Evolutionary conservation across 2,329 filamentous ascomycete species (phyloP).

Genomic region (Aaosphaeria arxii): DNA sequence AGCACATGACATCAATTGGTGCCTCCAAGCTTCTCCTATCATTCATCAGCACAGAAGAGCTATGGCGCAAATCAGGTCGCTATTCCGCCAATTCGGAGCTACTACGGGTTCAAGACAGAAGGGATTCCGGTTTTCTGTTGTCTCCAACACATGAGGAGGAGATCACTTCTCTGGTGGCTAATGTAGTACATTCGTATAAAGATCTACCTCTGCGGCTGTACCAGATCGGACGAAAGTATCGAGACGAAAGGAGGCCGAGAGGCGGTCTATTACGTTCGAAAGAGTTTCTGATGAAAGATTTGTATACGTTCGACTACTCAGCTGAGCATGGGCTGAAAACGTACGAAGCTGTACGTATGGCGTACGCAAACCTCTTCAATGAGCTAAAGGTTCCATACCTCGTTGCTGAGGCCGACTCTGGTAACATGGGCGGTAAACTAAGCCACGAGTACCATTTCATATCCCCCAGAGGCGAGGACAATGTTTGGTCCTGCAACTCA

Average conservation of each 20-base stretch:
- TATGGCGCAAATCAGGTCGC: slow-evolving; percentile 84
- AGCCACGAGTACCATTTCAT: slow-evolving; percentile 95
- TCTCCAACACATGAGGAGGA: slow-evolving; percentile 97
- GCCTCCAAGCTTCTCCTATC: slow-evolving; percentile 82
- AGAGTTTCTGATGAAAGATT: slow-evolving; percentile 97
- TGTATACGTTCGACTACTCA: slow-evolving; percentile 88
- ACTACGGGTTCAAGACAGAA: slow-evolving; percentile 77
- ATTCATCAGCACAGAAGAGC: slow-evolving; percentile 75
- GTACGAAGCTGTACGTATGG: slow-evolving; percentile 69
- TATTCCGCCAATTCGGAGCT: slow-evolving; percentile 78
- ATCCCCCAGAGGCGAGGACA: slow-evolving; percentile 78
- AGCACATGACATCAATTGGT: slow-evolving; percentile 78
- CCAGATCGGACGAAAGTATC: slow-evolving; percentile 90
- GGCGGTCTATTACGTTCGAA: slow-evolving; percentile 83
- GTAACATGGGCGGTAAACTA: slow-evolving; percentile 89
- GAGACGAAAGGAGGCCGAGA: slow-evolving; percentile 85
- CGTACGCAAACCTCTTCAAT: slow-evolving; percentile 75
- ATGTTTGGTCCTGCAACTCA: slow-evolving; percentile 68
- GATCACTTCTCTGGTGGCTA: slow-evolving; percentile 77
- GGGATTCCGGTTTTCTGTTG: slow-evolving; percentile 69
- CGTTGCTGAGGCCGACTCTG: slow-evolving; percentile 85
- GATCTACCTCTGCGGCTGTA: slow-evolving; percentile 83
- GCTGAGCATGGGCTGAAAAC: slow-evolving; percentile 69
- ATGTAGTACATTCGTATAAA: slow-evolving; percentile 75
- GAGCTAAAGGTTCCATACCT: slow-evolving; percentile 81